A percentile compares a stretch with the other conserved stretches of the same genome.
These are phyloP conservation scores for Dryas octopetala DNA, from an alignment of 306 rosid species.

Conservation along the genomic window DNA sequence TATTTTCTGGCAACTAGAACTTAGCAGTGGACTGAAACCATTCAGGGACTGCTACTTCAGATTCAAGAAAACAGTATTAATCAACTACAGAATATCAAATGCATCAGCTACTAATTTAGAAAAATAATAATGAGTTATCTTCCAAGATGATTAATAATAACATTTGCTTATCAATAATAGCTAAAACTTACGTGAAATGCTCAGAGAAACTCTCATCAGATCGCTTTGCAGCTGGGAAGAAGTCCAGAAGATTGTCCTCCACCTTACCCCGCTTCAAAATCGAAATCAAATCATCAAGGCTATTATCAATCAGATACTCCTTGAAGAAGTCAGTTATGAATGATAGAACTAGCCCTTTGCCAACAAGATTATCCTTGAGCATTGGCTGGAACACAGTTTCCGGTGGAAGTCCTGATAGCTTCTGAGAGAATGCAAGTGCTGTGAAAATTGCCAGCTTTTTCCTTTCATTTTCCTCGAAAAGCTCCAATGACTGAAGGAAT, in stretches of 20 bases:
- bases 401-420: conserved; percentile 97
- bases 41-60: conserved; percentile 1
- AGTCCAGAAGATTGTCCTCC: conserved; percentile 88
- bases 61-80: background rate
- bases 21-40: background rate
- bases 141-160: background rate
- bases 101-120: background rate
- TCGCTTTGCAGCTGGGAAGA: conserved; percentile 84
- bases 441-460: conserved; percentile 98
- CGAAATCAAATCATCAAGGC: conserved; percentile 96
- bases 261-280: conserved; percentile 94
- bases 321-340: conserved; percentile 97
- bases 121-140: no score
- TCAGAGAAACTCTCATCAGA: conserved; percentile 86
- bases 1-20: background rate
- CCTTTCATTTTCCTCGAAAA: conserved; percentile 98
- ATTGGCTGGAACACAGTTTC: conserved; percentile 98
- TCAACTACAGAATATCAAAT: background rate
- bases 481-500: conserved; percentile 95
- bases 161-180: conserved; percentile 3
- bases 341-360: conserved; percentile 92
- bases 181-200: conserved; percentile 79
- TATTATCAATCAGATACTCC: conserved; percentile 88
- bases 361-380: conserved; percentile 98
- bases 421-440: conserved; percentile 98